These are phyloP conservation scores for Xanthoconium separans DNA, from an alignment of 1,284 basidiomycete genomes.

Conservation along the genomic window DNA sequence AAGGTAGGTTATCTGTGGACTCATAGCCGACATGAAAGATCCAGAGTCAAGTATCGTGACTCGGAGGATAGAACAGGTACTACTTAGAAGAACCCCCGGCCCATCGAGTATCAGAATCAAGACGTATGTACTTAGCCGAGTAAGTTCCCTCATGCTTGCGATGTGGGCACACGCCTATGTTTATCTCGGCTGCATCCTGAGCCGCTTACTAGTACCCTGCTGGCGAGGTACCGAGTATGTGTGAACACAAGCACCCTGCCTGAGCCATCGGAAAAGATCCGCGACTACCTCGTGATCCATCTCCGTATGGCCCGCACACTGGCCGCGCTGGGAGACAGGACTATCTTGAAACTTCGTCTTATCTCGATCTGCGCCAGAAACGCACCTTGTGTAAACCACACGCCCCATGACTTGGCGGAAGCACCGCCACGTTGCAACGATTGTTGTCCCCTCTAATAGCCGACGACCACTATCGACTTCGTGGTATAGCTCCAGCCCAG, in stretches of 20 bases:
- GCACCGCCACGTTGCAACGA: not conserved
- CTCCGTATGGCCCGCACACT: not conserved
- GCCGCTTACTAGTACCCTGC: too few relatives aligned
- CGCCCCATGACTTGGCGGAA: too few relatives aligned
- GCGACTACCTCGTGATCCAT: not conserved
- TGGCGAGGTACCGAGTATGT: not conserved
- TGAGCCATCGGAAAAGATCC: not conserved
- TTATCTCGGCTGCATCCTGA: not conserved
- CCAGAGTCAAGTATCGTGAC: too few relatives aligned
- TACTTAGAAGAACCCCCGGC: too few relatives aligned
- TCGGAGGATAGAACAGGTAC: not conserved
- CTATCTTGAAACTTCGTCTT: not conserved
- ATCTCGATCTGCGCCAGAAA: not conserved
- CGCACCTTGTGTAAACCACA: not conserved
- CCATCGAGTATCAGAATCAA: not conserved
- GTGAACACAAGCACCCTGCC: not conserved
- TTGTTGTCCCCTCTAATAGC: not conserved
- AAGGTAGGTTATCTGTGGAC: too few relatives aligned
- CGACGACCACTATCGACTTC: not conserved
- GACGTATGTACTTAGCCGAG: not conserved
- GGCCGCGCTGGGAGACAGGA: too few relatives aligned
- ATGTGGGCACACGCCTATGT: not conserved
- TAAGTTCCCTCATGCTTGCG: not conserved
- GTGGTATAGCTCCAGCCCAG: too few relatives aligned
- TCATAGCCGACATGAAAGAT: too few relatives aligned